Conservation (phyloP, 495 filamentous ascomycete species). For the Trichoderma reesei region DNA sequence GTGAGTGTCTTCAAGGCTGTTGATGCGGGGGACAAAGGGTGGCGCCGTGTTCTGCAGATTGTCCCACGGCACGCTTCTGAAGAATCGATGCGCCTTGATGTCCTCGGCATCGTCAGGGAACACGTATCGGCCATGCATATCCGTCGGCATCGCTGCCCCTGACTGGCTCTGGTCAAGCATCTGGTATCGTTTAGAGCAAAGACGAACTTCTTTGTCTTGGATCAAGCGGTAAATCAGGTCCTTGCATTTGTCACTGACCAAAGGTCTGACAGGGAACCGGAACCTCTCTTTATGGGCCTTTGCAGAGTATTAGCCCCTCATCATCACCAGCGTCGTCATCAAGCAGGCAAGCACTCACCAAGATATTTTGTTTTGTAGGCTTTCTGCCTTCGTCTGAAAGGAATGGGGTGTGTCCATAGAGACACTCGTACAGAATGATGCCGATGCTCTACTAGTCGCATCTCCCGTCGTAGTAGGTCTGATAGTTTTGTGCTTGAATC, state of each 20-base stretch:
- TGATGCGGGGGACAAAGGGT: conserved; percentile 66
- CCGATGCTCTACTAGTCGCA: conserved; percentile 98
- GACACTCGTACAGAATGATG: conserved; percentile 85
- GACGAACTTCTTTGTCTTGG: conserved; percentile 62
- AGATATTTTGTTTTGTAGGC: conserved; percentile 70
- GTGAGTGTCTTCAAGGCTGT: conserved; percentile 66
- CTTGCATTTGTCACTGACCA: conserved; percentile 50
- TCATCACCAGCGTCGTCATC: background rate
- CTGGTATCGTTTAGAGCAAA: conserved; percentile 63
- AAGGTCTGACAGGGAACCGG: conserved; percentile 55
- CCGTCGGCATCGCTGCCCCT: background rate
- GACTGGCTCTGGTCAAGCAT: conserved; percentile 40
- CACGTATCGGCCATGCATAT: conserved; percentile 44
- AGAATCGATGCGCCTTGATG: conserved; percentile 70
- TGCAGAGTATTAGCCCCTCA: conserved; percentile 17
- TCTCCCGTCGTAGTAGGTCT: conserved; percentile 62
- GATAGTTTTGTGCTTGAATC: conserved; percentile 53
- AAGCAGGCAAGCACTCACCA: conserved; percentile 40
- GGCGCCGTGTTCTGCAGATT: conserved; percentile 55
- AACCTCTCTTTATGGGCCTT: conserved; percentile 35
- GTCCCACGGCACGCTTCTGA: conserved; percentile 58
- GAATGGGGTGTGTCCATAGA: conserved; percentile 89
- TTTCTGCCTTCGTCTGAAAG: conserved; percentile 62
- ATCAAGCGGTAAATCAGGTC: conserved; percentile 70
- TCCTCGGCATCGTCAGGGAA: conserved; percentile 70